Base-by-base conservation (phyloP, 2,329 filamentous ascomycete species). In the Hypomyces perniciosus region DNA sequence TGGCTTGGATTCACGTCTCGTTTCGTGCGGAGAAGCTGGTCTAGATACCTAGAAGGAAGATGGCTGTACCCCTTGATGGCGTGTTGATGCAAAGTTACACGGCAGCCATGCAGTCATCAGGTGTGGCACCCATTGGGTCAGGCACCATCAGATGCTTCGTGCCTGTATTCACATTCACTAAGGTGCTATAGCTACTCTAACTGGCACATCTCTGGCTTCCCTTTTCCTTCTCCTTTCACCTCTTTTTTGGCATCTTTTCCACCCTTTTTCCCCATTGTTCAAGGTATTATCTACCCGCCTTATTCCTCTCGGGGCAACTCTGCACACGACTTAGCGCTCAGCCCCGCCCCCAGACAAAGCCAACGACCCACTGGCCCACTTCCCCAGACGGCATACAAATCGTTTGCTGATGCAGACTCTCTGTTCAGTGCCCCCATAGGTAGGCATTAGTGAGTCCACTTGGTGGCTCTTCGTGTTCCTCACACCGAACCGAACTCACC, bases 301-400 rank as follows among this genome's bases (percentile, higher is more conserved):
- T 38, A 13, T 35, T 26, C 31, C 30, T 4, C 27, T 42, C 30
- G 47, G 29, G 42, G 37, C 46, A 46, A 43, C 31, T 48, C 2
- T 34, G 29, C 26, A 31, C 9, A 26, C 8, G n/a, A 26, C 39
- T 8, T 12, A 5, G 28, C 13, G 28, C 26, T 34, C 20, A 28
- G 52, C 39, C 48, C 52, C 48, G 48, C 51, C 52, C 52, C 52
- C 51, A 53, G 51, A 53, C 41, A 33, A 48, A 39, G 44, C 52
- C 48, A 51, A 37, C 33, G 8, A 8, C 30, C 30, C 26, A 33
- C 30, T 43, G 51, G 42, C 51, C 52, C 52, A 54, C 52, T 54
- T 54, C 52, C 52, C 52, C 52, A 54, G 51, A 54, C 51, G 51
- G 51, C 43, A 54, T 48, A 52, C 50, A 39, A 20, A 53, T 53